Evolutionary conservation across 1,284 basidiomycete species (phyloP).

Genomic region (Malassezia cuniculi): DNA sequence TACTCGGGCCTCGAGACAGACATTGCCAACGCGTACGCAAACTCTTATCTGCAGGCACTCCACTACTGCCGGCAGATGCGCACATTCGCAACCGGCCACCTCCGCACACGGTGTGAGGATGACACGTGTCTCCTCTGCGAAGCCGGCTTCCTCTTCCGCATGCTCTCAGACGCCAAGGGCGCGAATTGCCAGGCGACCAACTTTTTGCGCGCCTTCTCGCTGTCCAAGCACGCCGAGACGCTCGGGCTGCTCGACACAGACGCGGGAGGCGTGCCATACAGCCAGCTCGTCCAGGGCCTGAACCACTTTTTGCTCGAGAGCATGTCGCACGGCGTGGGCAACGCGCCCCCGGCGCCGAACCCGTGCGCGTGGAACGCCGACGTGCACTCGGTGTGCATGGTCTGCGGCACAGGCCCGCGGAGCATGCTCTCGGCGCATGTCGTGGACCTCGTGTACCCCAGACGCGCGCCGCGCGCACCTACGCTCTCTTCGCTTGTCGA

Average conservation of each 20-base stretch:
- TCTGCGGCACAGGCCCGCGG: conserved; percentile 61
- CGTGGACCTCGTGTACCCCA: conserved; percentile 76
- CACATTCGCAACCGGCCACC: conserved; percentile 74
- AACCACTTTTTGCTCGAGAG: conserved; percentile 78
- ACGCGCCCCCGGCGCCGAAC: conserved; percentile 5
- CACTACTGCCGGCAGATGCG: conserved; percentile 72
- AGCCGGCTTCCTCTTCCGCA: conserved; percentile 82
- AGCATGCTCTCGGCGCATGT: conserved; percentile 26
- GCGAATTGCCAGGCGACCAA: conserved; percentile 93
- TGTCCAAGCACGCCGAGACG: conserved; percentile 59
- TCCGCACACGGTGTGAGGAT: conserved; percentile 59
- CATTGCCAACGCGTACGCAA: conserved; percentile 93
- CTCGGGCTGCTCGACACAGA: conserved; percentile 84
- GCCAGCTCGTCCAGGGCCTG: conserved; percentile 80
- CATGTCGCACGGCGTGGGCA: conserved; percentile 11
- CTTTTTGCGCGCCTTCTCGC: conserved; percentile 83
- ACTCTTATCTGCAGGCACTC: conserved; percentile 76
- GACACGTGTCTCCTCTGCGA: conserved; percentile 92
- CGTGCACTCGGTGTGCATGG: conserved; percentile 55
- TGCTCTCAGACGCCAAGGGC: conserved; percentile 87
- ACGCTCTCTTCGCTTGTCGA: conserved; percentile 55
- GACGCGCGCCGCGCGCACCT: conserved; percentile 51
- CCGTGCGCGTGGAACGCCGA: conserved; percentile 16
- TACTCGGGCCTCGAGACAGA: conserved; percentile 92
- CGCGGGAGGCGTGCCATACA: conserved; percentile 50